phyloP scores from a whole-genome alignment of 495 filamentous ascomycete genomes.

The Tetracladium marchalianum region DNA sequence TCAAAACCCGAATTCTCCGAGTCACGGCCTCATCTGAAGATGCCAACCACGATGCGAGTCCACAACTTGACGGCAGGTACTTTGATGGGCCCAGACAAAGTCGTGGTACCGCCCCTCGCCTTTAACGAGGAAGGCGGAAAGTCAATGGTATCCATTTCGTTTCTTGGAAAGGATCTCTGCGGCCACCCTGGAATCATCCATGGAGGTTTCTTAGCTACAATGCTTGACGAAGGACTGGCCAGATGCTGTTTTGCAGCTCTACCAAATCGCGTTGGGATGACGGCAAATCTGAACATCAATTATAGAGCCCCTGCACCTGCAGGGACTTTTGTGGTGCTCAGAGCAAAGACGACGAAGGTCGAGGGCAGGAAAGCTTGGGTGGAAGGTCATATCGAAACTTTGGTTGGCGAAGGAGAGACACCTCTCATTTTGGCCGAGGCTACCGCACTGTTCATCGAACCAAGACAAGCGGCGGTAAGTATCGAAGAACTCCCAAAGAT shows the following conservation, averaged over 20 bases:
- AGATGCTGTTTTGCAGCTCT: constrained; percentile 85
- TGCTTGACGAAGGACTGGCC: constrained; percentile 86
- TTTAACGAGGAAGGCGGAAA: constrained; percentile 67
- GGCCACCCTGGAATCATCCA: constrained; percentile 90
- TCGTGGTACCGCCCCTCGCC: constrained; percentile 73
- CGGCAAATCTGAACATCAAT: constrained; percentile 83
- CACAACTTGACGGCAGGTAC: constrained; percentile 79
- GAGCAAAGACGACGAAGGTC: constrained; percentile 73
- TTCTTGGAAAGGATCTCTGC: constrained; percentile 74
- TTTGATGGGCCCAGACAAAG: constrained; percentile 61
- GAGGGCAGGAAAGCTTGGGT: constrained; percentile 98
- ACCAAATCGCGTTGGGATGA: constrained; percentile 82
- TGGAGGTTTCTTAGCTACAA: constrained; percentile 81
- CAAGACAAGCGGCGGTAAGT: constrained; percentile 55
- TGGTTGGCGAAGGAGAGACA: constrained; percentile 49
- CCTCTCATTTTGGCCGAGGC: constrained; percentile 65
- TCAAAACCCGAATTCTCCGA: constrained; percentile 58
- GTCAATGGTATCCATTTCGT: constrained; percentile 61
- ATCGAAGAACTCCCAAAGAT: neutral
- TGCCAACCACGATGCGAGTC: constrained; percentile 52
- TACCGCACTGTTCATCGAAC: constrained; percentile 82
- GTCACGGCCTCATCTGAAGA: constrained; percentile 77
- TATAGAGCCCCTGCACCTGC: constrained; percentile 75
- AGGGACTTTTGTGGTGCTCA: constrained; percentile 65
- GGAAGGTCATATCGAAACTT: constrained; percentile 77